Conservation (phyloP, 2,329 filamentous ascomycete species). For the Colletotrichum sp. region DNA sequence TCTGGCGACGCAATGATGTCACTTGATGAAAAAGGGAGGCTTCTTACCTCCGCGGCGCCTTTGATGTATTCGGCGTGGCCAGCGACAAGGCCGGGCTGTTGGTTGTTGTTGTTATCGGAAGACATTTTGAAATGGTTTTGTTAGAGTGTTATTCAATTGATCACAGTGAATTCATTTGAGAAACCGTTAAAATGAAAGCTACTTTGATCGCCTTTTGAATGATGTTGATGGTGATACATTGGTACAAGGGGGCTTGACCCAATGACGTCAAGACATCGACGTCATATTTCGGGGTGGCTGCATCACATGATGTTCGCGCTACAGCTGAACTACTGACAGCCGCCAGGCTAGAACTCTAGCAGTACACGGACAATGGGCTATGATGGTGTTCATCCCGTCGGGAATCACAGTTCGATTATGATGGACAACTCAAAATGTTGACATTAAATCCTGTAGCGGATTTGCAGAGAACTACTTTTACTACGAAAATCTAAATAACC, state of each 20-base stretch:
- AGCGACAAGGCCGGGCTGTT: conserved; percentile 62
- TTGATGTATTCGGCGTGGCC: conserved; percentile 73
- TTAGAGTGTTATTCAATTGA: neutral
- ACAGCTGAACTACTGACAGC: neutral
- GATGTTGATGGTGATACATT: neutral
- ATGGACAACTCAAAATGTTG: neutral
- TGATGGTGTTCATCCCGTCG: neutral
- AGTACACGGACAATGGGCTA: neutral
- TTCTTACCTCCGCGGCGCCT: conserved; percentile 65
- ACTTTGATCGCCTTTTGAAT: neutral
- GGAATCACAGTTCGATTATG: neutral
- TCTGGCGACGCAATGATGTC: neutral
- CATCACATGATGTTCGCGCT: conserved; percentile 5
- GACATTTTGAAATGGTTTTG: neutral
- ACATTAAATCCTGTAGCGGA: neutral
- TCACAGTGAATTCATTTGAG: neutral
- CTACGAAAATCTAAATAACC: neutral
- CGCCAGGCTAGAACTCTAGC: neutral
- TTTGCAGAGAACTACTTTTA: neutral
- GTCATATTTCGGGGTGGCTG: neutral
- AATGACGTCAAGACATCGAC: conserved; percentile 17
- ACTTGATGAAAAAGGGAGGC: neutral
- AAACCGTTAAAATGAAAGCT: neutral
- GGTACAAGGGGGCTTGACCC: neutral
- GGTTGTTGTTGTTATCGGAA: conserved; percentile 27